Percentiles rank a stretch among this genome's conserved stretches.
Conservation (phyloP, 169 alveolate species). For the Toxoplasma gondii region DNA sequence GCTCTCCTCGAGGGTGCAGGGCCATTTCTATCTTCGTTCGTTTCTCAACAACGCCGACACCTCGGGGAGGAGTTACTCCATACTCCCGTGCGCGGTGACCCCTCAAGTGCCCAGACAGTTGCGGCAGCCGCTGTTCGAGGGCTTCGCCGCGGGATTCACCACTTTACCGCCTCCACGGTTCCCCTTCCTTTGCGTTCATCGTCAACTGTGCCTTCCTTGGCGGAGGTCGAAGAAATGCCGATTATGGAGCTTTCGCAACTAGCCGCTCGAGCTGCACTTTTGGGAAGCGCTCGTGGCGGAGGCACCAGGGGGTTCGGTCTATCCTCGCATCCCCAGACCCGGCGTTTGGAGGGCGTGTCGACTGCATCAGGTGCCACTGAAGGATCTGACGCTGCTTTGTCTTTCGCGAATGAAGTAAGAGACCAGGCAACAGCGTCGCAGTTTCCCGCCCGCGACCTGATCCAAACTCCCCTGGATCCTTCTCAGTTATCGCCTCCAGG, state of each 20-base stretch:
- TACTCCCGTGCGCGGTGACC: background rate
- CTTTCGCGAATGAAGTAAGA: background rate
- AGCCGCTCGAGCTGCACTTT: background rate
- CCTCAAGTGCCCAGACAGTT: background rate
- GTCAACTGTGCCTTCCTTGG: background rate
- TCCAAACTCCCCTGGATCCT: background rate
- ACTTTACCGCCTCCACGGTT: background rate
- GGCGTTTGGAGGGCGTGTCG: no score
- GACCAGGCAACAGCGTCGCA: background rate
- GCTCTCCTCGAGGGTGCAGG: slow-evolving; percentile 11
- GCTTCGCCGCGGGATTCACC: background rate
- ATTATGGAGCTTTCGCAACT: background rate
- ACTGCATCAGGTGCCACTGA: no score
- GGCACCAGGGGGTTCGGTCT: no score
- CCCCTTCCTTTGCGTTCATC: background rate
- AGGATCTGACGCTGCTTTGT: no score
- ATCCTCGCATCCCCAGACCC: no score
- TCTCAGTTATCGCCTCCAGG: slow-evolving; percentile 43
- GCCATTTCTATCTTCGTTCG: background rate
- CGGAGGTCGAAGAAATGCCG: background rate
- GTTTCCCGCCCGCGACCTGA: background rate
- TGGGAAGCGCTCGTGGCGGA: background rate
- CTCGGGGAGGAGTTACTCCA: slow-evolving; percentile 13
- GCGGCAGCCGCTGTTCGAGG: slow-evolving; percentile 20
- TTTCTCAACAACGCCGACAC: background rate